Evolutionary conservation across 257 asterid genomes (phyloP).

Genomic region (Capsicum baccatum): DNA sequence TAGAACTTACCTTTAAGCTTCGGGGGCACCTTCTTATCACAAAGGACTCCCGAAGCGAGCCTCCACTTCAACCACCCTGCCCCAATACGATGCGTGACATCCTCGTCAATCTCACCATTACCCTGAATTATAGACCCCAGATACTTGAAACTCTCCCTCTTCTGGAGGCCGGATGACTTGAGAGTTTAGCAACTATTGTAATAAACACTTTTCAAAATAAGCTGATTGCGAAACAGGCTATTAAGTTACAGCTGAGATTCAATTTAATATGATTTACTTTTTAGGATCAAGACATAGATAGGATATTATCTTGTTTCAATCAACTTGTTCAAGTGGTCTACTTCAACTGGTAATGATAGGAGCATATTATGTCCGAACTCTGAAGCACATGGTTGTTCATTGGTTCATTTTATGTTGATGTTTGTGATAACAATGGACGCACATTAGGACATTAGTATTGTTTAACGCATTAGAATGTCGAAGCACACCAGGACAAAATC

Average conservation of each 20-base stretch:
- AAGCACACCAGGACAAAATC: background rate
- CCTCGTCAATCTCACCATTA: no score
- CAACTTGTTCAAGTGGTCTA: background rate
- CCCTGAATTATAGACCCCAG: no score
- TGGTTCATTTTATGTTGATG: background rate
- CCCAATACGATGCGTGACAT: no score
- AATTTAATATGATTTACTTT: background rate
- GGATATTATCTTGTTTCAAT: conserved; percentile 1
- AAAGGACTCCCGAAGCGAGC: no score
- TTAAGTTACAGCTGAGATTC: background rate
- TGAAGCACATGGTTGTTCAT: background rate
- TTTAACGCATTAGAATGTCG: background rate
- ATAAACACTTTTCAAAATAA: no score
- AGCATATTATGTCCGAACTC: background rate
- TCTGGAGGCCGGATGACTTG: no score
- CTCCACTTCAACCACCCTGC: no score
- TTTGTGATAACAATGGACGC: background rate
- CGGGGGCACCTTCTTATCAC: no score
- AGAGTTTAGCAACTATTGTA: no score
- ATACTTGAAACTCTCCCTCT: no score
- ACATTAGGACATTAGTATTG: background rate
- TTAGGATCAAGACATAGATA: conserved; percentile 14
- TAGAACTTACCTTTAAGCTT: no score
- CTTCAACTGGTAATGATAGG: background rate
- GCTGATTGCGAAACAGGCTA: no score